Conservation (phyloP, 257 asterid species). For the Nicotiana attenuata region DNA sequence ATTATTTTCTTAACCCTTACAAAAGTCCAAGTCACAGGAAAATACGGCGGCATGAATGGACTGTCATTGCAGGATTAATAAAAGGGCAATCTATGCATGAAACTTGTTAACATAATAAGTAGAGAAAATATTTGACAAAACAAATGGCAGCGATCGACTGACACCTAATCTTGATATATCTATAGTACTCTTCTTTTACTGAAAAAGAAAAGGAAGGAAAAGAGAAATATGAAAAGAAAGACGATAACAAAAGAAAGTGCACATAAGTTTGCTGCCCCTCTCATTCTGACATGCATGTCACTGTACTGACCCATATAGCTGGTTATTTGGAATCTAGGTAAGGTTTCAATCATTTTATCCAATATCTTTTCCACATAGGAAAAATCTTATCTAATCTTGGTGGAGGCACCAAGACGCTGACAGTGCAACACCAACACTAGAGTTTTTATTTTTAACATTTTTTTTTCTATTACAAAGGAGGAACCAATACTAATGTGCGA, state of each 20-base stretch:
- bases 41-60: too few species aligned
- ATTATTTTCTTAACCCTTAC: too few species aligned
- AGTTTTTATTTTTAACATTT: not conserved
- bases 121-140: too few species aligned
- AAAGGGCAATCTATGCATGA: too few species aligned
- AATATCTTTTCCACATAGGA: not conserved
- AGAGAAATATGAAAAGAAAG: not conserved
- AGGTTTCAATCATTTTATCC: not conserved
- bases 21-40: too few species aligned
- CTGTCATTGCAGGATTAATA: too few species aligned
- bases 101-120: too few species aligned
- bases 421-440: not conserved
- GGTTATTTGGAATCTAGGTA: not conserved
- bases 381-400: not conserved
- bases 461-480: too few species aligned
- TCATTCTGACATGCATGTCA: not conserved
- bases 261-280: not conserved
- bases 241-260: not conserved
- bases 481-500: too few species aligned
- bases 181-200: too few species aligned
- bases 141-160: too few species aligned
- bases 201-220: not conserved
- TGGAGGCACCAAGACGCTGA: not conserved
- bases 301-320: not conserved
- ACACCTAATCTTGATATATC: too few species aligned